Evolutionary conservation across 140 eudicot genomes (phyloP), one percentile per base, ranked within the genome.

Genomic region (Oenanthe javanica): DNA sequence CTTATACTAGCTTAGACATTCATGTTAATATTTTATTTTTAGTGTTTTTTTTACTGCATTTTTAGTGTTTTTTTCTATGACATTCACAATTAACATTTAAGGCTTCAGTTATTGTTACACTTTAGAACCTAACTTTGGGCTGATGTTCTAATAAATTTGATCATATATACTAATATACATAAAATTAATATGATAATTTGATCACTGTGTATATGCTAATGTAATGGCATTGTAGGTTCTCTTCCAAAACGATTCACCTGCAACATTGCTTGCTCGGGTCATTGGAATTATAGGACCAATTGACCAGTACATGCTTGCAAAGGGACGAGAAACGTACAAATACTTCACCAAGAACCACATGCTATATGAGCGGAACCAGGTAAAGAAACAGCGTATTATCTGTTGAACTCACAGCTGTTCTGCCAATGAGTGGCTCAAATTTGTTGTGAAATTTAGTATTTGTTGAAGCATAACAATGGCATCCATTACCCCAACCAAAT

Each of bases 181-280:
- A 40, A 15, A 16, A 43, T 15, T 12, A 5, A 15, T 18, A 43
- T 18, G 10, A 72, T 40, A 63, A 5, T 42, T 72, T 72, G 52
- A 72, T 9, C 77, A 42, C 5, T 18, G 46, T 25, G 9, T 42
- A 42, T 42, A 71, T 42, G 38, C 31, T 21, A 21, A 48, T 75
- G 21, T 43, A 18, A 48, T 75, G 77, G 36, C 8, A 74, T 83
- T 83, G 80, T 80, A 95, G 99, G 99, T 95, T 80, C 93, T 95
- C 43, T 95, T 95, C 85, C 99, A 93, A 88, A 95, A 95, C 74
- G 99, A 95, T 88, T 93, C 99, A 14, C 98, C 98, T 14, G 99
- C 99, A 55, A 93, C 99, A 43, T 88, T 96, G 79, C 96, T 96
- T 85, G 99, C 99, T 45, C 90, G 99, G 42, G 98, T 96, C 46